These are phyloP conservation scores for Dothidotthia symphoricarpi DNA, from an alignment of 2,329 filamentous ascomycete species.

Conservation along the genomic window DNA sequence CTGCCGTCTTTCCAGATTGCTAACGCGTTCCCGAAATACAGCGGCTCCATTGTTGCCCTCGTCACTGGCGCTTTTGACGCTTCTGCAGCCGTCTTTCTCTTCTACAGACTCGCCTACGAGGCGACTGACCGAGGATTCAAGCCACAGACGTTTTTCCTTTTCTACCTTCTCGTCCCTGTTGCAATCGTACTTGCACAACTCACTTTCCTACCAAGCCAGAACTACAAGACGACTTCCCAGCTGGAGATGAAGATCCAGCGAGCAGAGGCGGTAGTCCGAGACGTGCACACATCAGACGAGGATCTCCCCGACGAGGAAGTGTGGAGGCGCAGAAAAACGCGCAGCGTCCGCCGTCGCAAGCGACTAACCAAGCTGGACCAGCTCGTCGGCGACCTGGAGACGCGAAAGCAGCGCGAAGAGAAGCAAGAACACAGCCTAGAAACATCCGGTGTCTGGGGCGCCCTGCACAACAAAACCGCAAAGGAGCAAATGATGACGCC, in stretches of 20 bases:
- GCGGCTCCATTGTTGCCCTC: conserved; percentile 75
- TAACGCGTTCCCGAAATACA: conserved; percentile 75
- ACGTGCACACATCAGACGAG: conserved; percentile 56
- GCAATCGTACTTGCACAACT: conserved; percentile 67
- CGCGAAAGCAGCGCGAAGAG: conserved; percentile 60
- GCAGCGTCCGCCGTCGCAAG: conserved; percentile 50
- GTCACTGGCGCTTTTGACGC: conserved; percentile 82
- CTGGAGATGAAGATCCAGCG: conserved; percentile 38
- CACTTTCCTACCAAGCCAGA: conserved; percentile 69
- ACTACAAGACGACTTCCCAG: conserved; percentile 66
- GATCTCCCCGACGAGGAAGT: conserved; percentile 52
- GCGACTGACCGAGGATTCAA: conserved; percentile 57
- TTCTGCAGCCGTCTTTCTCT: conserved; percentile 72
- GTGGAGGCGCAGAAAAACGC: conserved; percentile 41
- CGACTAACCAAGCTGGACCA: conserved; percentile 68
- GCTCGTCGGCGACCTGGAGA: conserved; percentile 65
- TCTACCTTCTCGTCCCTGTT: conserved; percentile 68
- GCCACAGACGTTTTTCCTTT: conserved; percentile 67
- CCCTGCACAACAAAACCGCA: conserved; percentile 71
- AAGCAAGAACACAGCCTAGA: conserved; percentile 65
- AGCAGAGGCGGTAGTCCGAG: conserved; percentile 35
- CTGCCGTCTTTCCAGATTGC: conserved; percentile 82
- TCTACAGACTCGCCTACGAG: conserved; percentile 71
- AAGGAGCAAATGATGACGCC: conserved; percentile 71
- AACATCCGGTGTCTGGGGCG: conserved; percentile 77